These are phyloP conservation scores for Clavispora fructus DNA, from an alignment of 805 yeast species.

Conservation along the genomic window DNA sequence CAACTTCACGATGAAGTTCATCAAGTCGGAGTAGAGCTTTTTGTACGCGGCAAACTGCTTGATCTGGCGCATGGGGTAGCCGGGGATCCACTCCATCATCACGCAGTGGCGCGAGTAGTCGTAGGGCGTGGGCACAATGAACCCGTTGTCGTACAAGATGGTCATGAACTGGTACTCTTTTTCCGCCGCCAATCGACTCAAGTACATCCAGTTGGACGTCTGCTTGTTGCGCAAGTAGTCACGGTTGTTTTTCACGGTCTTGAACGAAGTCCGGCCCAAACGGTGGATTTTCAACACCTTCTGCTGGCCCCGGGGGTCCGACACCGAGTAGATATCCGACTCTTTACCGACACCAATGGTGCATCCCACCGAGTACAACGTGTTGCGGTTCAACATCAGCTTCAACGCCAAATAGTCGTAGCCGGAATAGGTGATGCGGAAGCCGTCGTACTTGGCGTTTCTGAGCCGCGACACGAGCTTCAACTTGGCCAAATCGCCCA, in stretches of 20 bases:
- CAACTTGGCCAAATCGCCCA: constrained; percentile 82
- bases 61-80: constrained; percentile 85
- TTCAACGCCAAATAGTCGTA: constrained; percentile 89
- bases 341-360: constrained; percentile 97
- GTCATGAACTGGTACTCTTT: constrained; percentile 89
- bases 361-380: constrained; percentile 73
- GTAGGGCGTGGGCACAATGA: constrained; percentile 81
- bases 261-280: constrained; percentile 89
- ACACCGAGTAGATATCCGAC: constrained; percentile 86
- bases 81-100: constrained; percentile 85
- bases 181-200: constrained; percentile 84
- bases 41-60: constrained; percentile 65
- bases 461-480: constrained; percentile 71
- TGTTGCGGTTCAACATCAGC: constrained; percentile 69
- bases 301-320: constrained; percentile 56
- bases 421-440: constrained; percentile 81
- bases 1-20: constrained; percentile 78
- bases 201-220: constrained; percentile 86
- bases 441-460: constrained; percentile 95
- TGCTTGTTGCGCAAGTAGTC: constrained; percentile 78
- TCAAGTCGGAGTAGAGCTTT: constrained; percentile 73
- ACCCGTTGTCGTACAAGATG: constrained; percentile 66
- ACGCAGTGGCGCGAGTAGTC: constrained; percentile 90
- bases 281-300: constrained; percentile 86
- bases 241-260: constrained; percentile 87